Base-by-base conservation (phyloP, 352 stramenopile genomes). In the Pythium scleroteichum region DNA sequence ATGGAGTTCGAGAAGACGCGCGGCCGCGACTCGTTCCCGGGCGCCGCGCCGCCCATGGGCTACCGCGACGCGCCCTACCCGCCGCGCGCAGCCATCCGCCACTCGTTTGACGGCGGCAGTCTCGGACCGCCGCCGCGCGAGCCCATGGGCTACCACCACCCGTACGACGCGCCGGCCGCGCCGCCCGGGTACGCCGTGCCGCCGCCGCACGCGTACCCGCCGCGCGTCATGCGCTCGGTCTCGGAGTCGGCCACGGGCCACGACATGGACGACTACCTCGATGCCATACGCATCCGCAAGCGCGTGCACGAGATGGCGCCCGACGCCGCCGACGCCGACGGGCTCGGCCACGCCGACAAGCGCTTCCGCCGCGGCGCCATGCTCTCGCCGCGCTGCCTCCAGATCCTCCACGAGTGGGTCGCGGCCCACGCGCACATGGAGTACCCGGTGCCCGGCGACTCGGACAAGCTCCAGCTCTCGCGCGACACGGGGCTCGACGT, bases 391-490 rank as follows among this genome's bases (percentile, higher is more conserved):
- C 82, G 79, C 32, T 82, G 75, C 44, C 71, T 89, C 26, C 87
- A 92, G 53, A 80, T 91, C 42, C 66, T 95, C 14, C 85, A 93
- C 48, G 80, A 93, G 51, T 93, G 83, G 83, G 82, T 90, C n/a
- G 75, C 67, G 19, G 63, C 72, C 9, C 82, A 87, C 40, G 58
- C 70, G 4, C 78, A 86, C 53, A 71, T 80, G 46, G 78, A 93
- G 47, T 89, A 80, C 53, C 78, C 79, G 5, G 79, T 85, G 51
- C 82, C 80, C 5, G 76, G 73, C 4, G 85, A 93, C 39, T 53
- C 66, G 0, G 85, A 93, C 66, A 88, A 87, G 62, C 61, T 88
- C 32, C 79, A 92, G 62, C 80, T 95, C 10, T 85, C 79, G 32
- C 71, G 76, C 29, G 82, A 92, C 24, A 92, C 83, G 0, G 82